Percentiles rank a stretch among this genome's conserved stretches.
Conservation (phyloP, 345 rosid species). For the Populus davidiana region DNA sequence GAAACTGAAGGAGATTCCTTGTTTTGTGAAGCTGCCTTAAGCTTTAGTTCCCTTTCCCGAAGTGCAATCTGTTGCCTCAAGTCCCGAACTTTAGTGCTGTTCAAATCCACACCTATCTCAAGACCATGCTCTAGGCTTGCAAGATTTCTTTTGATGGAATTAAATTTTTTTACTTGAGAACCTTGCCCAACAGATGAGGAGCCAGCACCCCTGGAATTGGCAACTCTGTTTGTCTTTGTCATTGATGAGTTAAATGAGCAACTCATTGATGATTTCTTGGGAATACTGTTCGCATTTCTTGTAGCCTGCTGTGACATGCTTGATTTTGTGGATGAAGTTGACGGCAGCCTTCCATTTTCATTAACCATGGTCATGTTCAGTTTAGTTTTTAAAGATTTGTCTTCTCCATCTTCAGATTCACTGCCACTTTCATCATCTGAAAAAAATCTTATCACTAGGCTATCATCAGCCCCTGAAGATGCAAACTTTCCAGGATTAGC, state of each 20-base stretch:
- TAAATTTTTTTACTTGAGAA: slow-evolving; percentile 36
- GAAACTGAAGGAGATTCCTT: slow-evolving; percentile 45
- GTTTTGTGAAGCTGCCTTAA: slow-evolving; percentile 57
- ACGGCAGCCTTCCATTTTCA: slow-evolving; percentile 35
- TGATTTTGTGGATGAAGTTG: slow-evolving; percentile 26
- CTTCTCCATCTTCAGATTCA: slow-evolving; percentile 51
- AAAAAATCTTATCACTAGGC: slow-evolving; percentile 90
- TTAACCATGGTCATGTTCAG: slow-evolving; percentile 17
- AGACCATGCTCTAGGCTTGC: slow-evolving; percentile 41
- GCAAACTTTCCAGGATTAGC: slow-evolving; percentile 40
- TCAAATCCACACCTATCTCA: slow-evolving; percentile 44
- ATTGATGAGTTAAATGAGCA: slow-evolving; percentile 39
- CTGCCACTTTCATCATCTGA: slow-evolving; percentile 86
- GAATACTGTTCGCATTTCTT: slow-evolving; percentile 30
- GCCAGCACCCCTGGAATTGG: slow-evolving; percentile 30
- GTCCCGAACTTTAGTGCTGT: slow-evolving; percentile 56
- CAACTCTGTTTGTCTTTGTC: slow-evolving; percentile 38
- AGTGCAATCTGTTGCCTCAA: slow-evolving; percentile 90
- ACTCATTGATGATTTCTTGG: slow-evolving; percentile 43
- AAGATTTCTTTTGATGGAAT: slow-evolving; percentile 33
- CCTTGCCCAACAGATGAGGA: slow-evolving; percentile 33
- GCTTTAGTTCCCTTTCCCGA: slow-evolving; percentile 77
- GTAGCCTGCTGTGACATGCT: slow-evolving; percentile 34
- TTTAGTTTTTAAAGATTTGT: slow-evolving; percentile 32
- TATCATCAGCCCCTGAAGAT: slow-evolving; percentile 37